Evolutionary conservation across 1,139 yeast genomes (phyloP).

Genomic region (Entelexis sorbosivorans): DNA sequence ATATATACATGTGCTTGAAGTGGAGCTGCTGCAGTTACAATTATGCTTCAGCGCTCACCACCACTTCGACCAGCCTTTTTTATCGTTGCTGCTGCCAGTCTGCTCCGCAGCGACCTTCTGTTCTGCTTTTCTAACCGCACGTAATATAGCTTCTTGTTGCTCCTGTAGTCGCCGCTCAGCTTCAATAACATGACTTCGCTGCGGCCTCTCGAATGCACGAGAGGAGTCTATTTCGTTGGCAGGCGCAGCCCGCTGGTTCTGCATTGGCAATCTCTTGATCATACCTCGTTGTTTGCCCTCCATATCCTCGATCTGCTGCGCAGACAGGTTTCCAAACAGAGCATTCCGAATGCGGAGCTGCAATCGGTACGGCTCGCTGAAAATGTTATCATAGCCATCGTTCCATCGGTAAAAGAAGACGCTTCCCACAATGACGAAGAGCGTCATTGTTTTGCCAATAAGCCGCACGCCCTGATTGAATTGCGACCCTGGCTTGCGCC

Average conservation of each 20-base stretch:
- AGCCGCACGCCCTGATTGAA: constrained; percentile 40
- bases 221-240: constrained; percentile 20
- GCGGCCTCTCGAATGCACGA: constrained; percentile 58
- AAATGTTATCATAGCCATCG: constrained; percentile 68
- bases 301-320: constrained; percentile 55
- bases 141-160: constrained; percentile 53
- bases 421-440: constrained; percentile 41
- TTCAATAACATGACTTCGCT: constrained; percentile 59
- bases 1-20: too few species aligned
- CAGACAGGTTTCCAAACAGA: constrained; percentile 38
- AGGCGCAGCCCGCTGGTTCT: constrained; percentile 29
- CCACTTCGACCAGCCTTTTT: constrained; percentile 8
- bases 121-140: constrained; percentile 43
- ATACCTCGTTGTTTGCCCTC: constrained; percentile 34
- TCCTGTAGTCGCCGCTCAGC: constrained; percentile 64
- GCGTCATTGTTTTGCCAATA: constrained; percentile 20
- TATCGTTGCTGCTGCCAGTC: background rate
- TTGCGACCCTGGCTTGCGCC: constrained; percentile 45
- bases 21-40: too few species aligned
- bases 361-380: constrained; percentile 54
- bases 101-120: constrained; percentile 23
- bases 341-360: constrained; percentile 48
- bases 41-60: background rate
- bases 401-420: constrained; percentile 76
- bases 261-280: constrained; percentile 23